Base-by-base conservation (phyloP, 495 filamentous ascomycete species). In the Aspergillus conjunctus region DNA sequence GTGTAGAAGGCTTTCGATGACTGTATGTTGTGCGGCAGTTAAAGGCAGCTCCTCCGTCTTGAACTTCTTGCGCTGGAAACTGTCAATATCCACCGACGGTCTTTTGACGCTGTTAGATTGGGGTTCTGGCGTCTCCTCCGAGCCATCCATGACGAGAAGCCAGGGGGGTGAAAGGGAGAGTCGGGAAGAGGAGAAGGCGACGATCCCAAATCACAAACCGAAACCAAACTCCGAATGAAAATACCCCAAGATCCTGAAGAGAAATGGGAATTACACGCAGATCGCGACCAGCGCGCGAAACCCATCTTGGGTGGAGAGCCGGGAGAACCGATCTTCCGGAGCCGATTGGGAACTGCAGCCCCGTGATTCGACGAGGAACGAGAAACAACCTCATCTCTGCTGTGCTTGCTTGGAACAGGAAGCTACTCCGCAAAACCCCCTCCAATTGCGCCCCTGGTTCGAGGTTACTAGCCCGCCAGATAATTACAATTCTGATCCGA, bases 41-140 rank as follows among this genome's bases (percentile, higher is more conserved):
- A 96, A 75, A 7, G 92, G 92, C 4, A 97, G 79, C 56, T 96
- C 92, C 2, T 90, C 90, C 15, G 88, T 83, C 75, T 93, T 95
- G 77, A 92, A 88, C 66, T 88, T 90, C 75, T 83, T 89, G 73
- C 73, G 82, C 64, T 74, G 77, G 17, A 77, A 66, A 44, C 67
- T 71, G 26, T 71, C 75, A 37, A 74, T 71, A 21, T 77, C 77
- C 41, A 72, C 49, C 20, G 66, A 65, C 20, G 66, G 62, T 43
- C 70, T 66, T 54, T 73, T 72, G 2, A 61, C 41, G 51, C 65
- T 62, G 15, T 63, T 51, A 21, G 64, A 26, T 44, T 73, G 65
- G 57, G 64, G 60, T 53, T 69, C 70, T 22, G 73, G 63, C 52
- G 72, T 66, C 37, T 70, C 75, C 64, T 80, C 74, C 61, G 71